Base-by-base conservation (phyloP, 805 yeast genomes). In the Priceomyces melissophilus region DNA sequence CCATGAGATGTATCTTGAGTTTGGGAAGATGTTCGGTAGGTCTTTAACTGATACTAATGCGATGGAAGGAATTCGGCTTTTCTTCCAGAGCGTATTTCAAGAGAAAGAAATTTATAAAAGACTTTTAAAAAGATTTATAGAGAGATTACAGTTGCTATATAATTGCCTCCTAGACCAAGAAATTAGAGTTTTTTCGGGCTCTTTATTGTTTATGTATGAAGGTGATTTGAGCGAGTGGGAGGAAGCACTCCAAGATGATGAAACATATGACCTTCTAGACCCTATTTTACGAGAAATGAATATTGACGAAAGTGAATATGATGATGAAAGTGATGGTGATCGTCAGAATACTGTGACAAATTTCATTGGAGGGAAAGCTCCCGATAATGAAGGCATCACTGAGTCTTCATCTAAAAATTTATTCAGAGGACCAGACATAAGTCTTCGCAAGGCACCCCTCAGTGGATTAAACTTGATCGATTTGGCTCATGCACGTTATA, bases 401-500 rank as follows among this genome's bases (percentile, higher is more conserved):
- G 11, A 20, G 8, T 20, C 25, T 20, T 5, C 8, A 20, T 20
- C 25, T 20, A 4, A 4, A 8, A 20, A 20, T 5, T 8, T 20
- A 8, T 20, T 8, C 7, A 4, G 8, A 20, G 8, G 8, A 5
- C 25, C 8, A 20, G 25, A 8, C 8, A 20, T 20, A 20, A 4
- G 9, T 29, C 14, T 11, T 32, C 14, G 16, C n/a, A 30, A 25
- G 56, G 53, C 35, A 1, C 67, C 74, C 0, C 57, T 87, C 37
- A 82, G 90, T 45, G 63, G 77, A 4, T 63, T 88, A 39, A 73
- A 79, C 30, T 53, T 90, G 37, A 88, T 93, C 5, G 99, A 93
- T 61, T 89, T 93, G 68, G 97, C 97, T 1, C 98, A 93, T 58
- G 78, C 96, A 0, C 75, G 67, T 45, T 63, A 76, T 43, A 71